Evolutionary conservation across 352 stramenopile genomes (phyloP), one percentile per base, ranked within the genome.

Genomic region (Phytopythium vexans): DNA sequence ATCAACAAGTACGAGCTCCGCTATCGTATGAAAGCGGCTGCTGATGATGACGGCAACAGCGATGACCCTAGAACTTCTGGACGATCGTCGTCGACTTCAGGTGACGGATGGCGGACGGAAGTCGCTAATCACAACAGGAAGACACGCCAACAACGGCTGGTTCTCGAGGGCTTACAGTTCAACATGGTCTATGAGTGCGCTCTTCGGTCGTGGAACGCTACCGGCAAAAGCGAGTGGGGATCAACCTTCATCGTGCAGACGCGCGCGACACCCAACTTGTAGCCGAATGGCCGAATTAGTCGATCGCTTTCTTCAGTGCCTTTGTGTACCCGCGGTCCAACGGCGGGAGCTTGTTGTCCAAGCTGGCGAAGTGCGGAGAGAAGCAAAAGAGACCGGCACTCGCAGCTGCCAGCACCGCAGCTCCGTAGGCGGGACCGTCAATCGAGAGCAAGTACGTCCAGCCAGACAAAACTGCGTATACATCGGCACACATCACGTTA

Each of bases 1-100:
- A 87, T 88, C 54, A 69, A 87, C 44, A 89, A 81, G 52, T 88
- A 86, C 62, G 79, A 90, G 60, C 55, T 86, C 14, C 77, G 77
- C 37, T 81, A 86, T 52, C 72, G 76, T 4, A 40, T 27, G 21
- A 27, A 56, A 10, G 56, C 44, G 14, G 14, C 21, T 34, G 45
- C 31, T 38, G 44, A 52, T 7, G 43, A 56, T 11, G 27, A 41
- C 11, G 45, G 11, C 27, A 58, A 50, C 21, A 27, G 21, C 21
- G 21, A 27, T 27, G 21, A 27, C 21, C 21, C 21, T 27, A 27
- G 21, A 27, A 27, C 21, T 27, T 27, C 21, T 27, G 21, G 21
- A 27, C 21, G 21, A 27, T 27, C 21, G 21, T 27, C 21, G 21
- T 27, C 21, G 21, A 62, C 21, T 54, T 55, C 52, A 39, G 43